These are phyloP conservation scores for Toxicodendron radicans DNA, from an alignment of 345 rosid species.

Conservation along the genomic window DNA sequence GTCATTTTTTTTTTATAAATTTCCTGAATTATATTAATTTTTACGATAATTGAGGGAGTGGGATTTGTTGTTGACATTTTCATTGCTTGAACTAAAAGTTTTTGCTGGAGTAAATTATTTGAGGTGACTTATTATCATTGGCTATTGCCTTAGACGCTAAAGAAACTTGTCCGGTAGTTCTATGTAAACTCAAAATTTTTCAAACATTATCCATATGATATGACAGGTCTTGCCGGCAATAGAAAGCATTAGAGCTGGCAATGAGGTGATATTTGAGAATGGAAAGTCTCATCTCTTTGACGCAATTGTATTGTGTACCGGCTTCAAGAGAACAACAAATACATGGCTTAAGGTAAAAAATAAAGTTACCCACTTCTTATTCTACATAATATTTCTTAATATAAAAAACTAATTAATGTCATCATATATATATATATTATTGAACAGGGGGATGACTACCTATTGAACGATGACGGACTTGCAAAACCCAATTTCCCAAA, in stretches of 20 bases:
- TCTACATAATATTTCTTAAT: too few relatives aligned
- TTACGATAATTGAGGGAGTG: too few relatives aligned
- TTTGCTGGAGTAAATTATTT: too few relatives aligned
- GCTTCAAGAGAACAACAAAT: conserved; percentile 35
- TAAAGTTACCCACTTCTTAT: neutral
- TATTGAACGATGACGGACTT: conserved; percentile 46
- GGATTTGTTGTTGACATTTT: too few relatives aligned
- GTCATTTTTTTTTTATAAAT: neutral
- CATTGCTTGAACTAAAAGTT: too few relatives aligned
- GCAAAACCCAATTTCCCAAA: conserved; percentile 43
- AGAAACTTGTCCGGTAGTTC: too few relatives aligned
- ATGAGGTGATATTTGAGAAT: conserved; percentile 39
- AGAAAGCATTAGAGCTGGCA: conserved; percentile 42
- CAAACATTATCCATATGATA: neutral
- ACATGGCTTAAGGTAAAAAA: conserved; percentile 39
- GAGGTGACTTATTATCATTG: too few relatives aligned
- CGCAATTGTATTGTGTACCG: conserved; percentile 62
- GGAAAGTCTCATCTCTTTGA: conserved; percentile 47
- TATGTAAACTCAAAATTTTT: too few relatives aligned
- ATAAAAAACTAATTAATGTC: neutral
- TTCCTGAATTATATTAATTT: too few relatives aligned
- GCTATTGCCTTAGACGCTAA: too few relatives aligned
- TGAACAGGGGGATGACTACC: conserved; percentile 43
- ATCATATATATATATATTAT: too few relatives aligned
- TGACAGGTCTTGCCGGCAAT: conserved; percentile 58